Evolutionary conservation across 2,329 filamentous ascomycete genomes (phyloP).

Genomic region (Gaeumannomyces tritici): DNA sequence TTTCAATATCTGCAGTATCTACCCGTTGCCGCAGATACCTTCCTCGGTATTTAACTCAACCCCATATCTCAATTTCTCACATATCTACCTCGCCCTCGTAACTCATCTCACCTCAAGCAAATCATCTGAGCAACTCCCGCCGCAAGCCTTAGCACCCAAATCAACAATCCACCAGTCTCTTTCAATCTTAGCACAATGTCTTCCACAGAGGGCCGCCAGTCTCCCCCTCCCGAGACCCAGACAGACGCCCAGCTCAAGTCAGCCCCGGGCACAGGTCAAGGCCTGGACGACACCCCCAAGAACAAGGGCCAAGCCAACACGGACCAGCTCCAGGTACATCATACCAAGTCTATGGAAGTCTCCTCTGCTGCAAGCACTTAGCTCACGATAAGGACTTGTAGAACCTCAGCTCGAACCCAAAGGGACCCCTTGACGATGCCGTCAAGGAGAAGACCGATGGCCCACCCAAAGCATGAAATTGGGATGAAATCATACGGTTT

Average conservation of each 20-base stretch:
- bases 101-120: no score
- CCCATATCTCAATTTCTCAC: no score
- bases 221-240: conserved; percentile 64
- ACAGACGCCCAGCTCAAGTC: conserved; percentile 53
- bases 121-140: no score
- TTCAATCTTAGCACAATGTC: conserved; percentile 48
- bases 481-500: neutral
- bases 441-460: conserved; percentile 46
- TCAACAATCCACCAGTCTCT: neutral
- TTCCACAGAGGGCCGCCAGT: conserved; percentile 57
- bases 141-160: no score
- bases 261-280: conserved; percentile 46
- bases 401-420: conserved; percentile 56
- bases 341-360: neutral
- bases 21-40: no score
- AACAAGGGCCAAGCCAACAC: conserved; percentile 29
- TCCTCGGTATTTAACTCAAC: no score
- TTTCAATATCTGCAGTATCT: neutral
- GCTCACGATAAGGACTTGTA: conserved; percentile 13
- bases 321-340: conserved; percentile 39
- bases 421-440: conserved; percentile 50
- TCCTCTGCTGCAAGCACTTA: neutral
- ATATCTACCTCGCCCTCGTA: no score
- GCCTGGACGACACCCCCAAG: conserved; percentile 36
- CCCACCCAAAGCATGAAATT: conserved; percentile 28